Evolutionary conservation across 805 yeast genomes (phyloP).

Genomic region (Metschnikowia shivogae): DNA sequence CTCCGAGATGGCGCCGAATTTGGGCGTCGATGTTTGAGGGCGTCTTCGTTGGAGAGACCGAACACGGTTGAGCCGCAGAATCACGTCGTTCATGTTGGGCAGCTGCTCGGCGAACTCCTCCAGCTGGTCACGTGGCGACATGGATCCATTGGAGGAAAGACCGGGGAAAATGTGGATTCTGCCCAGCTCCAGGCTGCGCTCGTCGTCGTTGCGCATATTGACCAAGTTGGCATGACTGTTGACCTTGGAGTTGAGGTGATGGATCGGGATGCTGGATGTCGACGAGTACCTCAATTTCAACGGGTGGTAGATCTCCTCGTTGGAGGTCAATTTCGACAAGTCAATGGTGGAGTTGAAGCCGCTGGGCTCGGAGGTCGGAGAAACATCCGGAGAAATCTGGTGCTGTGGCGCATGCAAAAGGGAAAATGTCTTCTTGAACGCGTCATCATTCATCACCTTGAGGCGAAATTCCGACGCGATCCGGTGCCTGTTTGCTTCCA

Average conservation of each 20-base stretch:
- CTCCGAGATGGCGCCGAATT: slow-evolving; percentile 16
- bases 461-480: slow-evolving; percentile 33
- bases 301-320: slow-evolving; percentile 37
- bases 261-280: slow-evolving; percentile 37
- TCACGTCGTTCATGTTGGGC: slow-evolving; percentile 17
- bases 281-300: slow-evolving; percentile 36
- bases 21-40: slow-evolving; percentile 15
- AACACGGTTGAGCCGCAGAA: slow-evolving; percentile 14
- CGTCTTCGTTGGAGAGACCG: slow-evolving; percentile 18
- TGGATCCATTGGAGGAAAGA: slow-evolving; percentile 10
- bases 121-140: slow-evolving; percentile 15
- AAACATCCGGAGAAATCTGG: slow-evolving; percentile 40
- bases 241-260: slow-evolving; percentile 35
- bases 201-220: slow-evolving; percentile 7
- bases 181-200: slow-evolving; percentile 4
- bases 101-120: slow-evolving; percentile 8
- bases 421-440: slow-evolving; percentile 31
- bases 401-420: slow-evolving; percentile 29
- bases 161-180: slow-evolving; percentile 2
- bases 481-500: slow-evolving; percentile 21
- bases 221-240: slow-evolving; percentile 36
- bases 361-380: slow-evolving; percentile 41
- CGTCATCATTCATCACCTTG: slow-evolving; percentile 36
- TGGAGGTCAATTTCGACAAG: slow-evolving; percentile 29
- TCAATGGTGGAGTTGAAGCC: slow-evolving; percentile 39